Percentiles rank a stretch among this genome's conserved stretches.
These are phyloP conservation scores for Lophiostoma macrostomum DNA, from an alignment of 495 filamentous ascomycete species.

Conservation along the genomic window DNA sequence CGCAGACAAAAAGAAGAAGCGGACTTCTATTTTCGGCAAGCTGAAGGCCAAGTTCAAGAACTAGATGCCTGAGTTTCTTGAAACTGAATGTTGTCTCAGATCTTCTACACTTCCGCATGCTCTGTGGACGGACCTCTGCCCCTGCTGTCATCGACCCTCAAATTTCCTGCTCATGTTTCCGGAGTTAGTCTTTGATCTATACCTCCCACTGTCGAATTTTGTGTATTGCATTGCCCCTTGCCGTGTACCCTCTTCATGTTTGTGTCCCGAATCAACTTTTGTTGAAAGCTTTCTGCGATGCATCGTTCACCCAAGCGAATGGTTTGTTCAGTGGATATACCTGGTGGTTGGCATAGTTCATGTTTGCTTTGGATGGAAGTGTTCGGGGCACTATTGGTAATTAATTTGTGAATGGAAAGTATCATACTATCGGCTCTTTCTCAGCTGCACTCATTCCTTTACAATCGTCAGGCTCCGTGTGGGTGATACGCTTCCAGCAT, in stretches of 20 bases:
- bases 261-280: neutral
- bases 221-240: conserved; percentile 3
- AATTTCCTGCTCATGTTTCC: conserved; percentile 20
- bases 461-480: too few relatives aligned
- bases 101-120: neutral
- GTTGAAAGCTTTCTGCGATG: conserved; percentile 19
- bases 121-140: neutral
- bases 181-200: conserved; percentile 28
- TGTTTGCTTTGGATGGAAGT: conserved; percentile 8
- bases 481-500: neutral
- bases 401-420: conserved; percentile 19
- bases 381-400: conserved; percentile 3
- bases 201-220: conserved; percentile 12
- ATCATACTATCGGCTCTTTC: neutral
- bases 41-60: conserved; percentile 54
- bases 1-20: conserved; percentile 55
- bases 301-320: conserved; percentile 16
- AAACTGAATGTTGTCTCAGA: neutral
- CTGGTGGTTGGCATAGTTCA: conserved; percentile 15
- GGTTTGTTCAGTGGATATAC: conserved; percentile 9
- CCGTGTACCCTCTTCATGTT: neutral
- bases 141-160: neutral
- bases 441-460: too few relatives aligned
- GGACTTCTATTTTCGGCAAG: conserved; percentile 56
- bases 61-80: neutral